These are phyloP conservation scores for Aureobasidium pullulans DNA, from an alignment of 2,329 filamentous ascomycete genomes.

Conservation along the genomic window DNA sequence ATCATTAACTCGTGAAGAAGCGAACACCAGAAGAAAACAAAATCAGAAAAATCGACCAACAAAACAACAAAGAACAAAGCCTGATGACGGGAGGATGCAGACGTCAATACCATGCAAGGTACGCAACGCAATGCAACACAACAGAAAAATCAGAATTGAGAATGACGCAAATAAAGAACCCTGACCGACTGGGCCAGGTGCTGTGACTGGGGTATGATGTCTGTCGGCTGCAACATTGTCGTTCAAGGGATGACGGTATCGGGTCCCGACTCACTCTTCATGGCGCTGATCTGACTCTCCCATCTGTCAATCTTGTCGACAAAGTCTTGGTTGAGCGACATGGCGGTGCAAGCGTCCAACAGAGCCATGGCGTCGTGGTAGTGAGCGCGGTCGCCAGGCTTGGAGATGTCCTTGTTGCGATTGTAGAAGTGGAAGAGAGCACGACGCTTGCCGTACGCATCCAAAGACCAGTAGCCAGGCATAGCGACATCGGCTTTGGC, in stretches of 20 bases:
- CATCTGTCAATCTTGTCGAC: slow-evolving; percentile 9
- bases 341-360: background rate
- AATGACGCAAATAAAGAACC: background rate
- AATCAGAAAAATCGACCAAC: background rate
- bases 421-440: slow-evolving; percentile 1
- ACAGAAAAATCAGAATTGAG: background rate
- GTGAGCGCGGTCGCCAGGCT: slow-evolving; percentile 3
- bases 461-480: slow-evolving; percentile 4
- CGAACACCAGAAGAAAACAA: background rate
- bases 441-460: slow-evolving; percentile 1
- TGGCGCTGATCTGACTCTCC: background rate
- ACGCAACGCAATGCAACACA: background rate
- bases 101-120: background rate
- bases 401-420: slow-evolving; percentile 9
- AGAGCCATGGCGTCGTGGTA: background rate
- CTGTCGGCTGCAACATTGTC: background rate
- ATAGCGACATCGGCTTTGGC: slow-evolving; percentile 3
- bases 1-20: slow-evolving; percentile 3
- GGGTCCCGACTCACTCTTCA: background rate
- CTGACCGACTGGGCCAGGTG: background rate
- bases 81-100: no score
- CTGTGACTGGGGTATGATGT: background rate
- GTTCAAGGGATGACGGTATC: slow-evolving; percentile 2
- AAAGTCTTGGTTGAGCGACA: slow-evolving; percentile 6
- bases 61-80: background rate